Evolutionary conservation across 352 stramenopile species (phyloP), one percentile per base, ranked within the genome.

Genomic region (Globisporangium sylvaticum): DNA sequence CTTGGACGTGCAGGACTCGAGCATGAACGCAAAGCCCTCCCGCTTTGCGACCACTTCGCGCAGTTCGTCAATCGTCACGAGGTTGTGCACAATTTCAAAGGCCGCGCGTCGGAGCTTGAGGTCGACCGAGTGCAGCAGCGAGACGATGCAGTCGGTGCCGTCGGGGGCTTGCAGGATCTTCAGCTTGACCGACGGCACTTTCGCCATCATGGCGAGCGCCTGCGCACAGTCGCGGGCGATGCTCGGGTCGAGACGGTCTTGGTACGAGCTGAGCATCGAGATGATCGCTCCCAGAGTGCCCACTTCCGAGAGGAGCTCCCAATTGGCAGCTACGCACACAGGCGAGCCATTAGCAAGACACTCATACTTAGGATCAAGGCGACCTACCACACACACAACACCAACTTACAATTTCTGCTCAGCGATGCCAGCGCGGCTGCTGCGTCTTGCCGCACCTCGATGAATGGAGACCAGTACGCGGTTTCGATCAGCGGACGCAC

Each of bases 401-500:
- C n/a, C n/a, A 22, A 77, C 72, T 10, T 72, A 92, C 84, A 65
- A 56, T 96, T 96, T 31, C 87, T 81, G 39, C 80, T 87, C 24
- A 96, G 67, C 15, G 88, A 92, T 0, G 81, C 74, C 24, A 96
- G 79, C 0, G 88, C 88, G 5, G 88, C 81, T 10, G 88, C 88
- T 2, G 84, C 83, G 37, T 96, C 88, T 4, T 86, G 80, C 7
- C 86, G 81, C 5, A 96, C 86, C 72, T 96, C 88, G 32, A 90
- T 62, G 50, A 93, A 94, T 0, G 84, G 83, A 3, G 83, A 93
- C 88, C 86, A 96, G 77, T 94, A 96, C n/a, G 86, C 86, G 56
- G 94, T 90, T 58, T 94, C 88, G 44, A 96, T 86, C 44, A 96
- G 67, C 20, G 88, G 88, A 8, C 79, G 74, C 22, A 96, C 75